Base-by-base conservation (phyloP, 225 moss, liverwort and hornwort genomes). In the Polytrichum commune region DNA sequence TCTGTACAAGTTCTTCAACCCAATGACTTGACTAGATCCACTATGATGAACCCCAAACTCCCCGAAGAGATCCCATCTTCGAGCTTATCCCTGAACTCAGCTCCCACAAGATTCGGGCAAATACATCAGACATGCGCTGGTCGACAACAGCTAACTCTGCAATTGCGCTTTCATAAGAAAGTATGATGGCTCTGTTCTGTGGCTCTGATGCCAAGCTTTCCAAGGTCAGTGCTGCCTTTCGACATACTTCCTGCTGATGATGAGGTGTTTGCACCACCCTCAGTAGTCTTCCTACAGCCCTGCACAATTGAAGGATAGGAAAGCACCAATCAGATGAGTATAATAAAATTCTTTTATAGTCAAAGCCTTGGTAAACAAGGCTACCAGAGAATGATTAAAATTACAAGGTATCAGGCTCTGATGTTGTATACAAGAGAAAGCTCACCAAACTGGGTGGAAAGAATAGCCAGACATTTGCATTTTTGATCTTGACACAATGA, bases 151-250 rank as follows among this genome's bases (percentile, higher is more conserved):
- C 97, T 38, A 94, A 78, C 79, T 97, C 94, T 7, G 89, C 97
- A 54, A 97, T 91, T 46, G 76, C 67, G 23, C 83, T 90, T 76
- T 97, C 97, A 23, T 85, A 89, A 10, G 94, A 84, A 64, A 90
- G 84, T 73, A 97, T 80, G 7, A 92, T 63, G n/a, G 75, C 78
- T 66, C 94, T 86, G 64, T 97, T 97, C 76, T 97, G 97, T 66
- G 97, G 92, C 80, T 97, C 97, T 29, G 94, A 92, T 32, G 92
- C 91, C 70, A 97, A 77, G 69, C 91, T 94, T 79, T 97, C 97
- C 29, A 97, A 64, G 2, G 97, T 91, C 4, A 97, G 85, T 26
- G 97, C 88, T 9, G 94, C 92, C 77, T 97, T 97, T 26, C 94
- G 84, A 63, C 89, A 90, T 7, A 89, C 84, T 78, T 97, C 97